Evolutionary conservation across 2,329 filamentous ascomycete species (phyloP).

Genomic region (Lasiodiplodia sp.): DNA sequence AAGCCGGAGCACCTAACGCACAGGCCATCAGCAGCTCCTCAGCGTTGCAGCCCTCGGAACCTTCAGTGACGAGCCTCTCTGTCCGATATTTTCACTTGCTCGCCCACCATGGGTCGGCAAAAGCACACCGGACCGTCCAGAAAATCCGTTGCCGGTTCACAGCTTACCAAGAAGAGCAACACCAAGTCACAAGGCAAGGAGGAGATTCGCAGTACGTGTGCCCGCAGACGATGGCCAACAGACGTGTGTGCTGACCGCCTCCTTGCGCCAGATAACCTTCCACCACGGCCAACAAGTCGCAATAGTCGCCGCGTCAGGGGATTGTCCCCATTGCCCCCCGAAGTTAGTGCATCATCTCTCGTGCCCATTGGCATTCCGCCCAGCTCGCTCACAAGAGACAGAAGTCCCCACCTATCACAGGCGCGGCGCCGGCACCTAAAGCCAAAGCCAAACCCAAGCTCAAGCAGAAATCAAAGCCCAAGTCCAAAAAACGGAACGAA

Average conservation of each 20-base stretch:
- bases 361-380: too few relatives aligned
- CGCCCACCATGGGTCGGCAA: not conserved
- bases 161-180: not conserved
- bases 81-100: not conserved
- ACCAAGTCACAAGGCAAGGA: not conserved
- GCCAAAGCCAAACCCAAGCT: not conserved
- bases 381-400: not conserved
- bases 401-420: not conserved
- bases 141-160: not conserved
- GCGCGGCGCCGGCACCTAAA: not conserved
- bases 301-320: not conserved
- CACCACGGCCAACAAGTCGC: not conserved
- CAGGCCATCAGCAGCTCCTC: too few relatives aligned
- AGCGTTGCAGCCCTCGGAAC: not conserved
- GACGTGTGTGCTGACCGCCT: not conserved
- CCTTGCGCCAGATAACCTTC: not conserved
- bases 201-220: not conserved
- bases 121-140: not conserved
- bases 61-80: not conserved
- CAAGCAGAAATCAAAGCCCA: not conserved
- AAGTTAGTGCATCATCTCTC: not conserved
- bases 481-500: not conserved
- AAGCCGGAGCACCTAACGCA: not conserved
- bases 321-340: not conserved
- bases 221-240: not conserved